Evolutionary conservation across 371 early-diverging fungal genomes (phyloP), one percentile per base, ranked within the genome.

Genomic region (Mucor ambiguus): DNA sequence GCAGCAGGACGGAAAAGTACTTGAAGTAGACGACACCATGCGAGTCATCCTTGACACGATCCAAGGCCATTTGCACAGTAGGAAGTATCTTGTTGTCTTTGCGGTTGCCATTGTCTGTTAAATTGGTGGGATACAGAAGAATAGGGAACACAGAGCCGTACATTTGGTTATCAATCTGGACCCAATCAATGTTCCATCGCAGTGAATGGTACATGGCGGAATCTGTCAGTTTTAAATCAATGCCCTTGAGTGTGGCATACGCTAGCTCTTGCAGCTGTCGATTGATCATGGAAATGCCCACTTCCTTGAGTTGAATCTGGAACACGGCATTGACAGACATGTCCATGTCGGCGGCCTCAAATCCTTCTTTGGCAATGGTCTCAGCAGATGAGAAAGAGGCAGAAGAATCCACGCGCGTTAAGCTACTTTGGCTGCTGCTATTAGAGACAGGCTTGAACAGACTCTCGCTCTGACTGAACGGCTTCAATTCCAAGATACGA

Each of bases 101-200:
- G 6, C 65, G 41, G 24, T 57, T 67, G 43, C 89, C 79, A 41
- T 84, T 86, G 66, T 85, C 87, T 1, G 89, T 86, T 12, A 92
- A 72, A n/a, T 88, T 88, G 3, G 97, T 94, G 29, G 98, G 98
- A 69, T 94, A 97, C 9, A 98, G 73, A 32, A 98, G 80, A 20
- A 98, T 96, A 0, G 97, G 96, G 60, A 88, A 93, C 8, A 89
- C 68, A 1, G 91, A 85, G 35, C 91, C 95, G 64, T 90, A 91
- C 11, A 93, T 77, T 76, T 98, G 97, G 77, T 98, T 98, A 74
- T 98, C 98, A 58, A 97, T 87, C 85, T 93, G 97, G 10, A 98
- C 72, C 98, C 97, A 98, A 55, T 92, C 89, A 29, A 95, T 86
- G 33, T 84, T 72, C 78, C 94, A 85, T 38, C 85, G 87, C 28